Evolutionary conservation across 305 asterid genomes (phyloP).

Genomic region (Withania somnifera): DNA sequence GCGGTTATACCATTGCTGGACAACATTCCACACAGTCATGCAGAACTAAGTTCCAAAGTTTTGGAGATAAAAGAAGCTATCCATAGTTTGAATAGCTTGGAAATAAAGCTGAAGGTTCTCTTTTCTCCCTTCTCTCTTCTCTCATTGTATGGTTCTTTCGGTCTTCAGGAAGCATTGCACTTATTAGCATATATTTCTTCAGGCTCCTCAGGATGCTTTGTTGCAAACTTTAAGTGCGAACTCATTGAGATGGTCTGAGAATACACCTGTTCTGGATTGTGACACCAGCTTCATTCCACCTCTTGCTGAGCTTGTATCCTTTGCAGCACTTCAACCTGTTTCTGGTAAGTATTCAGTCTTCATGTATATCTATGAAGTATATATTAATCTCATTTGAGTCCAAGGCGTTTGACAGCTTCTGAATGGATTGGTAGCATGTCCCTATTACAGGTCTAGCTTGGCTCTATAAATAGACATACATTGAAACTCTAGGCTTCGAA

Average conservation of each 20-base stretch:
- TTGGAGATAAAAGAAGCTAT: slow-evolving; percentile 51
- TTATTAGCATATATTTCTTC: background rate
- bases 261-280: slow-evolving; percentile 23
- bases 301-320: slow-evolving; percentile 53
- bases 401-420: background rate
- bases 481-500: background rate
- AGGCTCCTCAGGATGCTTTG: slow-evolving; percentile 52
- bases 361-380: background rate
- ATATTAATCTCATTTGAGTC: background rate
- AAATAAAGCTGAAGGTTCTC: slow-evolving; percentile 76
- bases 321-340: slow-evolving; percentile 61
- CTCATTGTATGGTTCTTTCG: background rate
- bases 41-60: slow-evolving; percentile 39
- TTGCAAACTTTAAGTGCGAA: slow-evolving; percentile 59
- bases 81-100: slow-evolving; percentile 56
- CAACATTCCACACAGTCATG: slow-evolving; percentile 15
- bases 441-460: background rate
- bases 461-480: background rate
- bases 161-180: background rate
- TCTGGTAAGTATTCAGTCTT: slow-evolving; percentile 36
- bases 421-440: background rate
- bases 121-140: slow-evolving; percentile 15
- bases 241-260: slow-evolving; percentile 68
- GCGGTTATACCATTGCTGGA: slow-evolving; percentile 50
- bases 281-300: slow-evolving; percentile 41